A percentile compares a stretch with the other conserved stretches of the same genome.
These are phyloP conservation scores for Mycena leptocephala DNA, from an alignment of 768 basidiomycete genomes.

Conservation along the genomic window DNA sequence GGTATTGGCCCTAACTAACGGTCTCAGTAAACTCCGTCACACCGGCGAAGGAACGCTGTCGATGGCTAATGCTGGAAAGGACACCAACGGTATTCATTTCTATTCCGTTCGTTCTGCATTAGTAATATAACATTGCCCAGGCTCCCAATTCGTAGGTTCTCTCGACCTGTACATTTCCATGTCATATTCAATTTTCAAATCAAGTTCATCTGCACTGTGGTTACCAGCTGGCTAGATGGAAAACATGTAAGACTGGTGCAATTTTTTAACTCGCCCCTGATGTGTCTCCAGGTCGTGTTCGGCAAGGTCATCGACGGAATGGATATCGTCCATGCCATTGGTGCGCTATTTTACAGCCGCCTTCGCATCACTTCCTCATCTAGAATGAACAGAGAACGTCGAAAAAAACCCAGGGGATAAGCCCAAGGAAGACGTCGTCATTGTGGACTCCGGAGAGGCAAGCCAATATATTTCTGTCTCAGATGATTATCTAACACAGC, in stretches of 20 bases:
- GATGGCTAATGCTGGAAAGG: constrained; percentile 95
- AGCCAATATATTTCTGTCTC: constrained; percentile 23
- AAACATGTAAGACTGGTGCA: constrained; percentile 74
- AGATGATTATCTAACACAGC: not conserved
- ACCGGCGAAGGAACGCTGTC: constrained; percentile 90
- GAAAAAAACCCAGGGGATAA: constrained; percentile 80
- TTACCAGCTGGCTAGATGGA: constrained; percentile 93
- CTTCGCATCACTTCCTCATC: not conserved
- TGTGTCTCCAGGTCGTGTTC: constrained; percentile 82
- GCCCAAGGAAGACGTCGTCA: constrained; percentile 84
- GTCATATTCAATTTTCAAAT: constrained; percentile 23
- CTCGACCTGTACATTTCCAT: constrained; percentile 9
- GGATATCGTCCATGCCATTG: constrained; percentile 86
- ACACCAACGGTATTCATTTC: constrained; percentile 85
- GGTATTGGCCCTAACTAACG: constrained; percentile 10
- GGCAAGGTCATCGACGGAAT: constrained; percentile 94
- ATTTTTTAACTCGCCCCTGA: not conserved
- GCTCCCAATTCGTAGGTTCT: constrained; percentile 87
- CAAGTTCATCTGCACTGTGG: constrained; percentile 93
- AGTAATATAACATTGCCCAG: constrained; percentile 49
- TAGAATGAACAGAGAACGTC: constrained; percentile 74
- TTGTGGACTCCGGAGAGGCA: constrained; percentile 93
- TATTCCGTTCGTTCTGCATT: not conserved
- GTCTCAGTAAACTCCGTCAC: constrained; percentile 92
- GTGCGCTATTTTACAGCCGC: constrained; percentile 55